Percentiles rank a stretch among this genome's conserved stretches.
Evolutionary conservation across 768 basidiomycete species (phyloP).

Genomic region (Porphyrellus cyaneotinctus): DNA sequence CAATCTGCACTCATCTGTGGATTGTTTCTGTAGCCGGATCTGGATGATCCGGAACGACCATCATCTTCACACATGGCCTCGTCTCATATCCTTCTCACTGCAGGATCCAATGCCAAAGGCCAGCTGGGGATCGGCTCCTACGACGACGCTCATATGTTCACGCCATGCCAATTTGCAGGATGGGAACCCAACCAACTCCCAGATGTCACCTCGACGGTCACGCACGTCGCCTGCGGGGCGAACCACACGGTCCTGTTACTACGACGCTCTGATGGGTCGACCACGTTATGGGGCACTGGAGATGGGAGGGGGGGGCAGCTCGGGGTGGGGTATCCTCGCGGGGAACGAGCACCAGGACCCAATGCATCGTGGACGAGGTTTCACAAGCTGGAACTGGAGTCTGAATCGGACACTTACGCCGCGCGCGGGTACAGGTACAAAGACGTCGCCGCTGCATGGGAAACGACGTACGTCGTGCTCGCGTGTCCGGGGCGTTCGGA

Average conservation of each 20-base stretch:
- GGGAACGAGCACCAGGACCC: constrained; percentile 3
- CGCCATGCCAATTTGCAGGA: constrained; percentile 33
- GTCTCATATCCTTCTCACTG: constrained; percentile 30
- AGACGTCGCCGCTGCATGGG: constrained; percentile 70
- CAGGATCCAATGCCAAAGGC: constrained; percentile 49
- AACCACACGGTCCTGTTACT: constrained; percentile 77
- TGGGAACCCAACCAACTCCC: constrained; percentile 24
- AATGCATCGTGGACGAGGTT: constrained; percentile 36
- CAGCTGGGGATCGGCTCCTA: constrained; percentile 40
- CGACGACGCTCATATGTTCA: constrained; percentile 40
- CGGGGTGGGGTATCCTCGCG: constrained; percentile 37
- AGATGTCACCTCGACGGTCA: constrained; percentile 28
- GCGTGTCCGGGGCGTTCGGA: constrained; percentile 41
- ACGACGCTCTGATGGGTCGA: constrained; percentile 27
- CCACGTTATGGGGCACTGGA: constrained; percentile 71
- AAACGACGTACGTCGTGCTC: constrained; percentile 74
- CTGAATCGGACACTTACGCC: constrained; percentile 21
- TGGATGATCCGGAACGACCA: background rate
- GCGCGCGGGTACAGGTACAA: constrained; percentile 41
- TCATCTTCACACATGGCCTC: background rate
- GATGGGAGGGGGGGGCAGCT: constrained; percentile 71
- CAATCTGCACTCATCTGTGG: no score
- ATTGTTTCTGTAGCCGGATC: background rate
- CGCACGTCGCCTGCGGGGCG: constrained; percentile 63
- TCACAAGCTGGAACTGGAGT: constrained; percentile 41